A percentile compares a stretch with the other conserved stretches of the same genome.
These are phyloP conservation scores for Botrytis hyacinthi DNA, from an alignment of 2,329 filamentous ascomycete species.

Conservation along the genomic window DNA sequence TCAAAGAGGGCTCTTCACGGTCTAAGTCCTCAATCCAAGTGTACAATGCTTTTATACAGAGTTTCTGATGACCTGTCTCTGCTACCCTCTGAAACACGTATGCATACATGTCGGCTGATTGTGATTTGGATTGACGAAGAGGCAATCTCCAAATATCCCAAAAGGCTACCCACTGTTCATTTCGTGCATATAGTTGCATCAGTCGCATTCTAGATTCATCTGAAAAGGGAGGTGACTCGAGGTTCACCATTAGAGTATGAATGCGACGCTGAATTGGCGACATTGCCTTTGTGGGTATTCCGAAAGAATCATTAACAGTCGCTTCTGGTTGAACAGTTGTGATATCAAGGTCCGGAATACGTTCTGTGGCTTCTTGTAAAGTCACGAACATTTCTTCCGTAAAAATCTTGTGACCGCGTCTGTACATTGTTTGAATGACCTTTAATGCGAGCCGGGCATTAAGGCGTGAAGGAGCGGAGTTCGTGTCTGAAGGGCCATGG, in stretches of 20 bases:
- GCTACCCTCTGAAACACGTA: constrained; percentile 52
- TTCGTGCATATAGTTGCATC: constrained; percentile 47
- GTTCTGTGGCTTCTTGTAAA: constrained; percentile 31
- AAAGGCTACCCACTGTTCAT: constrained; percentile 54
- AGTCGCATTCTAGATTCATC: constrained; percentile 44
- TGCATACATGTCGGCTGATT: constrained; percentile 55
- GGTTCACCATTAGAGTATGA: constrained; percentile 46
- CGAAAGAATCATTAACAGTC: constrained; percentile 28
- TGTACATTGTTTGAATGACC: constrained; percentile 44
- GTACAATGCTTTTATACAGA: constrained; percentile 50
- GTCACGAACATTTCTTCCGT: constrained; percentile 37
- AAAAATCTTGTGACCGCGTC: constrained; percentile 43
- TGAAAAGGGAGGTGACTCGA: constrained; percentile 46
- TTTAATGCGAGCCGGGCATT: constrained; percentile 40
- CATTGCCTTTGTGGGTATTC: constrained; percentile 28
- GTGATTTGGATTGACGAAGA: constrained; percentile 48
- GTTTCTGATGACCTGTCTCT: constrained; percentile 43
- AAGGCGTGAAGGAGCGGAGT: constrained; percentile 13
- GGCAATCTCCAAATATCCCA: constrained; percentile 60
- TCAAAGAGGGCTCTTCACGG: constrained; percentile 51
- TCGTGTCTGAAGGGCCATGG: constrained; percentile 25
- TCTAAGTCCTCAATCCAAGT: constrained; percentile 59
- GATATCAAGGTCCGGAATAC: constrained; percentile 1
- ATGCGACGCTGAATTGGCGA: constrained; percentile 36
- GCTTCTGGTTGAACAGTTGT: constrained; percentile 33